A percentile compares a stretch with the other conserved stretches of the same genome.
These are phyloP conservation scores for Trichoderma gracile DNA, from an alignment of 2,329 filamentous ascomycete species.

Conservation along the genomic window DNA sequence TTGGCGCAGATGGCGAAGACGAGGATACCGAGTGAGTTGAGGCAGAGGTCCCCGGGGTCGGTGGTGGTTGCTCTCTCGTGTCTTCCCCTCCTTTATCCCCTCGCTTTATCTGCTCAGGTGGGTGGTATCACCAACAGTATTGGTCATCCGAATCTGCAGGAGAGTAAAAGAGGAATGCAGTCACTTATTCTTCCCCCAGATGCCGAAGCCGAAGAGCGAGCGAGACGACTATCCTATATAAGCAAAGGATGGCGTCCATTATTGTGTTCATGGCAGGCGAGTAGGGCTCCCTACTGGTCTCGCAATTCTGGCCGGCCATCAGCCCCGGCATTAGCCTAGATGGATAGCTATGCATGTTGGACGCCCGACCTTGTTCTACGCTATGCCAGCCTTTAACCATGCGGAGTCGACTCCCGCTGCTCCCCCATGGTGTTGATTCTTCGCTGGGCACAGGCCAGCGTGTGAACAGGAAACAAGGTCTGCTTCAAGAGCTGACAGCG, in stretches of 20 bases:
- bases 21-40: neutral
- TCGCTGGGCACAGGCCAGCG: slow-evolving; percentile 16
- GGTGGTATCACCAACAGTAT: slow-evolving; percentile 20
- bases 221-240: slow-evolving; percentile 3
- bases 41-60: neutral
- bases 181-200: neutral
- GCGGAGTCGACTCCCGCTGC: slow-evolving; percentile 2
- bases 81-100: slow-evolving; percentile 16
- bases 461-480: slow-evolving; percentile 3
- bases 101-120: slow-evolving; percentile 12
- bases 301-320: slow-evolving; percentile 2
- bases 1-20: neutral
- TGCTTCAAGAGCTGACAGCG: slow-evolving; percentile 3
- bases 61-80: neutral
- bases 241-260: neutral
- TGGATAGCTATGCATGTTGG: slow-evolving; percentile 20
- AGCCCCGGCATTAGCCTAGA: slow-evolving; percentile 12
- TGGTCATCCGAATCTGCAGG: slow-evolving; percentile 8
- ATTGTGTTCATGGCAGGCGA: neutral
- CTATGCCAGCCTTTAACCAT: slow-evolving; percentile 1
- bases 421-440: slow-evolving; percentile 11
- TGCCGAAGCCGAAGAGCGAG: neutral
- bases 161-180: neutral
- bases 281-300: slow-evolving; percentile 6
- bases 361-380: neutral